Percentiles rank a stretch among this genome's conserved stretches.
Evolutionary conservation across 345 rosid species (phyloP).

Genomic region (Dovyalis caffra): DNA sequence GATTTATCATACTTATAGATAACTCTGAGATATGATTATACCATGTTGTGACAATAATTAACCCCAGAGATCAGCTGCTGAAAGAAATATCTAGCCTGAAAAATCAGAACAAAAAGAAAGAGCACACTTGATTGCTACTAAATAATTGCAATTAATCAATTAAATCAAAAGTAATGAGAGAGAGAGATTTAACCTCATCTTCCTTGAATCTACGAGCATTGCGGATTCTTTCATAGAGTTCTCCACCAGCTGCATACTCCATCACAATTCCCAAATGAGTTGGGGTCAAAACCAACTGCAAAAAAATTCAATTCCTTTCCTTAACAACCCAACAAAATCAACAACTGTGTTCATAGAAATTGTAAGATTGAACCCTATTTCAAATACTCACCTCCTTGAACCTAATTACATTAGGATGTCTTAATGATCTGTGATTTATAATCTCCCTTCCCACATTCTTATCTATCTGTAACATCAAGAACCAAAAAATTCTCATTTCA

Average conservation of each 20-base stretch:
- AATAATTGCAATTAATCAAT: background rate
- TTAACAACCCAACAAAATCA: background rate
- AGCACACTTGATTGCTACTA: background rate
- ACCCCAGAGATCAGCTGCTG: conserved; percentile 92
- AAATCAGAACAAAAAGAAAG: background rate
- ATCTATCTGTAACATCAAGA: conserved; percentile 51
- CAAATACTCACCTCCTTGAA: conserved; percentile 69
- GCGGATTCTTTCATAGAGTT: conserved; percentile 24
- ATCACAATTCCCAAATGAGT: conserved; percentile 26
- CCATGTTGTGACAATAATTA: conserved; percentile 74
- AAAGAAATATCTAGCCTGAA: conserved; percentile 88
- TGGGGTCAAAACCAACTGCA: conserved; percentile 24
- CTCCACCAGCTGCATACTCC: conserved; percentile 31
- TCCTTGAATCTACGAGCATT: conserved; percentile 29
- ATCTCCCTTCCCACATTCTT: conserved; percentile 96
- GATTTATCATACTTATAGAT: background rate
- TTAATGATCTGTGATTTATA: conserved; percentile 87
- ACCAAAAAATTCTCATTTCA: background rate
- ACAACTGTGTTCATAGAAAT: background rate
- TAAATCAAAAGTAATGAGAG: background rate
- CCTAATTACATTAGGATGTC: conserved; percentile 86
- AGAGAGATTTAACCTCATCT: conserved; percentile 19
- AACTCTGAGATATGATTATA: conserved; percentile 21
- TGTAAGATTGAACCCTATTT: background rate
- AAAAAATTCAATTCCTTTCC: background rate